Evolutionary conservation across 805 yeast genomes (phyloP), one percentile per base, ranked within the genome.

Genomic region (Cyberlindnera xylosilytica): DNA sequence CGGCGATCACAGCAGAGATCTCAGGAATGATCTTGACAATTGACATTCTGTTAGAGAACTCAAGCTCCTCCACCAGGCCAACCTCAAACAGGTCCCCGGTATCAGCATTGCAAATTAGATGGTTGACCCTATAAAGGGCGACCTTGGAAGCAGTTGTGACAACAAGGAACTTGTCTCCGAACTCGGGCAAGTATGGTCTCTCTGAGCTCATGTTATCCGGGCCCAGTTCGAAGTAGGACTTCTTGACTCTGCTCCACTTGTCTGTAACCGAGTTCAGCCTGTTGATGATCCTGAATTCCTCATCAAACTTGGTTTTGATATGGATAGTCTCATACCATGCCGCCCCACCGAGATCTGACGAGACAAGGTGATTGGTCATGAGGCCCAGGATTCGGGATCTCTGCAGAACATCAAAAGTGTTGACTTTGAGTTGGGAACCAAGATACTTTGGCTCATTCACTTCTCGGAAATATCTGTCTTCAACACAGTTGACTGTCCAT

Each of bases 401-500:
- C 30, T 58, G 56, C 6, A 68, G 47, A 0, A 76, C 62, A n/a
- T 61, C 53, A 5, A 53, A 42, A 0, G 54, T 44, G 10, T 60
- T 59, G 35, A 73, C 71, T 24, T 65, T 58, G 1, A 64, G 42
- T 45, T 55, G 51, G 3, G 58, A 55, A 41, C 79, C 76, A 39
- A 78, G 62, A 11, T 71, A 72, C n/a, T 62, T 54, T 2, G 79
- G 46, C 5, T 75, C 67, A 28, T 62, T 56, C 6, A 81, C 87
- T n/a, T 63, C 61, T 42, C 69, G 66, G 62, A 82, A 81, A 41
- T 57, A 66, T 4, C 49, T 49, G 1, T 64, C 56, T 17, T 61
- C 58, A 1, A 80, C 56, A 10, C 65, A 66, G 36, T 63, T 65
- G 6, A 70, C 60, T 0, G 82, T 70, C 87, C 87, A 81, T 23